Evolutionary conservation across 495 filamentous ascomycete genomes (phyloP), one percentile per base, ranked within the genome.

Genomic region (Lasiosphaeria hispida): DNA sequence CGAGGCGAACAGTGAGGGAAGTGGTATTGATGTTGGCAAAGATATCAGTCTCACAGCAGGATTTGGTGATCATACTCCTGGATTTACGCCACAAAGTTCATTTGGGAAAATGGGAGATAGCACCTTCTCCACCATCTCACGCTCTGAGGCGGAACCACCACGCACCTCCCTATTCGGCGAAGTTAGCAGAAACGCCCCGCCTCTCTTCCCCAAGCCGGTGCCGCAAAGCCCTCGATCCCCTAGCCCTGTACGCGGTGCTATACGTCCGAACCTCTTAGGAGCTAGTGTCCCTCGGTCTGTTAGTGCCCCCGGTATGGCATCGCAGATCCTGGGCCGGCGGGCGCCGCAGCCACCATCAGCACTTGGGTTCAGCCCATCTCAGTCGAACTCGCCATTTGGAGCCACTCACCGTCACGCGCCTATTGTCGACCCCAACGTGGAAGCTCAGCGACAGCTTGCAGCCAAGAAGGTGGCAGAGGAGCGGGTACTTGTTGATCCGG

Each of bases 181-280:
- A 61, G 74, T 89, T 30, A 60, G 70, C 14, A 80, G 75, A 18
- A 69, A 70, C 47, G 77, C 79, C n/a, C 67, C 67, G 44, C 76
- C 85, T 11, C 59, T 79, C 44, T 72, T 86, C 61, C 81, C 86
- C 7, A 81, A 83, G 41, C 83, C 86, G 30, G 80, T 76, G n/a
- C 64, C 76, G 33, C 45, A 80, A 71, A 85, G 83, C 53, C 87
- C 88, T 40, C 83, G 89, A 34, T 94, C 90, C 9, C 91, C 91
- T 10, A 94, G 90, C 61, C 90, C 91, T 0, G 74, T 90, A 2
- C 86, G 90, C 14, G 70, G 74, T 17, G 68, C 71, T 6, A 64
- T 79, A 7, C 77, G 74, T 15, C 70, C 74, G 50, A 78, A 75
- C 56, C 60, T 76, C 1, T 61, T 84, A 13, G 69, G 78, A 55